Percentiles rank a stretch among this genome's conserved stretches.
Conservation (phyloP, 176 grass and related monocot species). For the Carex kokanica region DNA sequence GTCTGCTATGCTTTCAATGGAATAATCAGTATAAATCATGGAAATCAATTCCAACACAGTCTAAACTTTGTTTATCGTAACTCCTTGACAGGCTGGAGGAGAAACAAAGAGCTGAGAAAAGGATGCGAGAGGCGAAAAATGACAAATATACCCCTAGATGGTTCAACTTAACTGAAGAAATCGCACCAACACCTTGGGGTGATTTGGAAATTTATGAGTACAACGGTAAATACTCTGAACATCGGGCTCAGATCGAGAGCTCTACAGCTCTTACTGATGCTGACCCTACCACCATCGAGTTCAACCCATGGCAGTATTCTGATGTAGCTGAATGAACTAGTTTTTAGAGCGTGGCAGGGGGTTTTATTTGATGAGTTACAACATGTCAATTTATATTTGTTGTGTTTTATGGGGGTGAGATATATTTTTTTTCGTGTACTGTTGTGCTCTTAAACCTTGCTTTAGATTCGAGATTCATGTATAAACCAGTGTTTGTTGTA, state of each 20-base stretch:
- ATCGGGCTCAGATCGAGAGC: slow-evolving; percentile 52
- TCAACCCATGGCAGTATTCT: slow-evolving; percentile 87
- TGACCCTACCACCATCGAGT: slow-evolving; percentile 46
- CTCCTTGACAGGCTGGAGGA: slow-evolving; percentile 65
- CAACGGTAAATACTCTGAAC: slow-evolving; percentile 69
- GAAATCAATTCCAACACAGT: not conserved
- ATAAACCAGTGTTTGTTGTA: slow-evolving; percentile 37
- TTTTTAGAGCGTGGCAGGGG: slow-evolving; percentile 16
- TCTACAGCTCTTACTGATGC: slow-evolving; percentile 29
- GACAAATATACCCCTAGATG: slow-evolving; percentile 75
- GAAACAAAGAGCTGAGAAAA: slow-evolving; percentile 83
- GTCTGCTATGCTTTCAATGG: not conserved
- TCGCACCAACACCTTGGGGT: slow-evolving; percentile 77
- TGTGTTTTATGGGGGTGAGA: slow-evolving; percentile 19
- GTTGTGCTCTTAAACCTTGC: slow-evolving; percentile 24
- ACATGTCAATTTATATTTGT: slow-evolving; percentile 10
- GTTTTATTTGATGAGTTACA: not conserved
- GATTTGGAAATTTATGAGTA: slow-evolving; percentile 86
- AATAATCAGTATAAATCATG: not conserved
- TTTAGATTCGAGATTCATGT: slow-evolving; percentile 26
- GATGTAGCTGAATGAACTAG: slow-evolving; percentile 42
- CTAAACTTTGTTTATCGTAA: not conserved
- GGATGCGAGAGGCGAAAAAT: slow-evolving; percentile 53
- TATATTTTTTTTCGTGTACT: slow-evolving; percentile 26
- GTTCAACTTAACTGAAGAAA: slow-evolving; percentile 61